Evolutionary conservation across 1,284 basidiomycete genomes (phyloP), one percentile per base, ranked within the genome.

Genomic region (Tranzscheliella williamsii): DNA sequence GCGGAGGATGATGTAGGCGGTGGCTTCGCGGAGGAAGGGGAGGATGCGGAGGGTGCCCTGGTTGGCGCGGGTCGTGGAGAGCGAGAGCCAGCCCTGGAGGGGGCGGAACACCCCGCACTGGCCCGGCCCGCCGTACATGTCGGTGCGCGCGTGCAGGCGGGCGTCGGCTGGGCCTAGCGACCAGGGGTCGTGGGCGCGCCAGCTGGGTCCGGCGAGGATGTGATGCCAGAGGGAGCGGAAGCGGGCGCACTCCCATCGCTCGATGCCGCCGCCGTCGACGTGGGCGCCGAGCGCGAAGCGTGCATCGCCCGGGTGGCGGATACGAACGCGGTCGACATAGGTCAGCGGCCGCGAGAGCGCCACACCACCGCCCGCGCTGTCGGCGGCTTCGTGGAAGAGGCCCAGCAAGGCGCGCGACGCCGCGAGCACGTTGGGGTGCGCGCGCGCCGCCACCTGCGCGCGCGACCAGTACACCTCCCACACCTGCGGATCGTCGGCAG

Each of bases 1-100:
- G 1, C 88, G 83, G 0, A 91, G 81, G 11, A 90, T 82, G 37
- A 85, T 80, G 70, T 90, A 91, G 0, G 88, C 85, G 41, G 88
- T 89, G 9, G 86, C 85, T 18, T 90, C 81, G 7, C 82, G 69
- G 8, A 93, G 80, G 62, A 87, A 82, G 0, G 90, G 89, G 78
- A 89, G 90, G 12, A 91, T 86, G 2, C 80, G 79, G 3, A 92
- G 80, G 0, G 90, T 92, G 11, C 89, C 89, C 71, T 90, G 85
- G 5, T 80, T 79, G 0, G 85, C 83, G 0, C 83, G 83, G 0
- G 87, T 87, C 23, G 70, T n/a, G 17, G 72, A 79, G 23, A 79
- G 73, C 0, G 85, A 86, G 45, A 90, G 79, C 88, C 81, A 82
- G 3, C 87, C 87, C 73, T 90, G 87, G 82, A 86, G 86, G 0